Evolutionary conservation across 257 asterid genomes (phyloP), one percentile per base, ranked within the genome.

Genomic region (Penstemon eatonii): DNA sequence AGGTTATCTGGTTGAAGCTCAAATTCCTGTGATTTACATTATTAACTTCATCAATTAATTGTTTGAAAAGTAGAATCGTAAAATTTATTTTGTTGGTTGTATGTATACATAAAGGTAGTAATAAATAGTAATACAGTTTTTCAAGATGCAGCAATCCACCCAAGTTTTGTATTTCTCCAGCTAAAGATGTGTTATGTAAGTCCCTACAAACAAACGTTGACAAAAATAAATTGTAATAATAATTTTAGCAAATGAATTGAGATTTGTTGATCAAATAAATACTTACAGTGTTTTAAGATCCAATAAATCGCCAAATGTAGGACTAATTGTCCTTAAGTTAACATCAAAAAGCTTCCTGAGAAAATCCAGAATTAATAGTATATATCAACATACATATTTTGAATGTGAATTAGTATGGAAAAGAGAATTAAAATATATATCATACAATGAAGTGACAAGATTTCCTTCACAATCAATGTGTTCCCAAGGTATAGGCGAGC

Each of bases 101-200:
- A 15, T 0, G 0, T 2, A 25, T 25, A 25, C 1, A 25, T 25
- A 25, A 25, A 25, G 33, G 33, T 25, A 25, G 2, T 25, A 25
- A 1, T 1, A 62, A 56, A 60, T 52, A 6, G n/a, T n/a, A 15
- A 68, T 89, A 92, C 98, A 92, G 83, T 78, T 84, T 86, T 70
- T 90, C 87, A 53, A 92, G 98, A 74, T 77, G 89, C 62, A 86
- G 97, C 68, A 92, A 86, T 71, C 95, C 84, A 64, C 98, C 97
- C 70, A 92, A 80, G 84, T 89, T 83, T 19, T 90, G 90, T 78
- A 92, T 74, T 69, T 88, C 97, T 81, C 98, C 98, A 36, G 89
- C 62, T 33, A 92, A 86, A 56, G 97, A 92, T 56, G 89, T 79
- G 71, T 92, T 92, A 51, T 89, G 96, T 91, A 92, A 80, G 79